Evolutionary conservation across 2,329 filamentous ascomycete genomes (phyloP).

Genomic region (Dactylellina sp.): DNA sequence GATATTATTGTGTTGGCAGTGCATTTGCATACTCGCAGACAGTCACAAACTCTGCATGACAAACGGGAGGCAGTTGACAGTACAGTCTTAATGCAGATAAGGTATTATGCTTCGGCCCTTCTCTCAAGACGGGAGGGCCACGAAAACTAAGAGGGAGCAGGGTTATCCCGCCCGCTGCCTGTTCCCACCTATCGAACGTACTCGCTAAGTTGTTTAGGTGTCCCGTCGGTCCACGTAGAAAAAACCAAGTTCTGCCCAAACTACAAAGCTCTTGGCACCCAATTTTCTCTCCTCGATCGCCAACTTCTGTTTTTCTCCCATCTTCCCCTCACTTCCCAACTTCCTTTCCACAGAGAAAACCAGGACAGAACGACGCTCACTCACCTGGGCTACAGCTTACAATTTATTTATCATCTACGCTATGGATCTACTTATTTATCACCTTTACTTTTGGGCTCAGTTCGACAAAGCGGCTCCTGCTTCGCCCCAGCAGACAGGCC

Average conservation of each 20-base stretch:
- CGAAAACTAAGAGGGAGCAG: slow-evolving; percentile 56
- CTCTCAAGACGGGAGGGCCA: slow-evolving; percentile 51
- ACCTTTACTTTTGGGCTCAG: slow-evolving; percentile 33
- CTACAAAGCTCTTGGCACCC: slow-evolving; percentile 56
- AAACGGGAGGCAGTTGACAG: neutral
- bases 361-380: slow-evolving; percentile 40
- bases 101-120: slow-evolving; percentile 54
- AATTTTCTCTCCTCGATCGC: slow-evolving; percentile 58
- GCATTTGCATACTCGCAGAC: slow-evolving; percentile 33
- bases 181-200: slow-evolving; percentile 54
- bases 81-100: slow-evolving; percentile 51
- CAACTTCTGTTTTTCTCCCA: slow-evolving; percentile 57
- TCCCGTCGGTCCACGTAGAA: slow-evolving; percentile 57
- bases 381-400: slow-evolving; percentile 35
- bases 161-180: slow-evolving; percentile 56
- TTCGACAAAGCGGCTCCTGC: slow-evolving; percentile 50
- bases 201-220: slow-evolving; percentile 56
- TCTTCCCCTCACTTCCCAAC: slow-evolving; percentile 57
- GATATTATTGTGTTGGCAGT: slow-evolving; percentile 49
- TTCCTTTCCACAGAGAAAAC: slow-evolving; percentile 41
- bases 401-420: slow-evolving; percentile 37
- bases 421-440: slow-evolving; percentile 32
- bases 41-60: slow-evolving; percentile 21
- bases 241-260: slow-evolving; percentile 52
- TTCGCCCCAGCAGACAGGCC: slow-evolving; percentile 32